These are phyloP conservation scores for Flaveria floridana DNA, from an alignment of 140 eudicot genomes.

Conservation along the genomic window DNA sequence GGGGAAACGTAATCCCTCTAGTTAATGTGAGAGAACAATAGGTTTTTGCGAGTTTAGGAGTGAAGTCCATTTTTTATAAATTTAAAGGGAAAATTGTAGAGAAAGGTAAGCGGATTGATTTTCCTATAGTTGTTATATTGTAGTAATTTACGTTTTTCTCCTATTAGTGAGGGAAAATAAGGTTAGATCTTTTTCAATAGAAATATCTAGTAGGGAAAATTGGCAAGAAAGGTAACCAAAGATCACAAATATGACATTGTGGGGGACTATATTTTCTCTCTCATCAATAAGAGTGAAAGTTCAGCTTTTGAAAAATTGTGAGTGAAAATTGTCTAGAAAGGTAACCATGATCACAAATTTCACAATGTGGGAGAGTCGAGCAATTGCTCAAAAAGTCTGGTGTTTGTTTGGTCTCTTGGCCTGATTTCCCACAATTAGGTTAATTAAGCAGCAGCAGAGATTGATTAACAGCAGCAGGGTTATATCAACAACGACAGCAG, in stretches of 20 bases:
- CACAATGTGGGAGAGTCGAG: too few species aligned
- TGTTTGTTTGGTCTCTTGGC: too few species aligned
- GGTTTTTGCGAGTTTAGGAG: neutral
- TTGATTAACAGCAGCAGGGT: too few species aligned
- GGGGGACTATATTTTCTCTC: neutral
- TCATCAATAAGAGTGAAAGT: neutral
- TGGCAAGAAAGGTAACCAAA: neutral
- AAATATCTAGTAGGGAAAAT: neutral
- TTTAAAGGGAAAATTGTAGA: conserved; percentile 15
- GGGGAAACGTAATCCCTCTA: neutral
- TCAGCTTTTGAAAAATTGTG: neutral
- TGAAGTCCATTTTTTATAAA: conserved; percentile 15
- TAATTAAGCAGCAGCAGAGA: too few species aligned
- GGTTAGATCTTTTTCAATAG: neutral
- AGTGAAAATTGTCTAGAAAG: neutral
- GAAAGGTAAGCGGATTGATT: conserved; percentile 9
- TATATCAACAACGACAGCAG: too few species aligned
- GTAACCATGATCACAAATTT: neutral
- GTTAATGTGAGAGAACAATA: neutral
- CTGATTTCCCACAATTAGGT: too few species aligned
- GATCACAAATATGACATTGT: neutral
- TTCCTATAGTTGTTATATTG: neutral
- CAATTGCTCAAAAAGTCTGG: too few species aligned
- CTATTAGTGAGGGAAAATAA: neutral
- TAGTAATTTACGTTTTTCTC: neutral